Evolutionary conservation across 2,329 filamentous ascomycete species (phyloP).

Genomic region (Zymoseptoria passerinii): DNA sequence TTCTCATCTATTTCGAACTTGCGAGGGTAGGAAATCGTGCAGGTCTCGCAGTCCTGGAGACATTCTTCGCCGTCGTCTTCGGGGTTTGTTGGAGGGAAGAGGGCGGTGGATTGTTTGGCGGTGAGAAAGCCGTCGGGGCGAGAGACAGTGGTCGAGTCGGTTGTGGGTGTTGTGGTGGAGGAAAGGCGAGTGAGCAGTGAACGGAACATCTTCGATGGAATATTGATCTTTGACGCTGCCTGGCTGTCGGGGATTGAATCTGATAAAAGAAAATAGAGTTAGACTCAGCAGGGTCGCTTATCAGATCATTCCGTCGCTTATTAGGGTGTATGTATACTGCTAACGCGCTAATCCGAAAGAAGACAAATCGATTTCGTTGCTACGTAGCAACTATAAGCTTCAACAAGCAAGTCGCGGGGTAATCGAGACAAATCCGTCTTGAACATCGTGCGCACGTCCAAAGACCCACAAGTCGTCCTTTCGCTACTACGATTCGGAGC

Average conservation of each 20-base stretch:
- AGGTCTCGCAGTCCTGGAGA: constrained; percentile 74
- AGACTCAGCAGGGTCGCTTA: too few relatives aligned
- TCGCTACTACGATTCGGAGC: too few relatives aligned
- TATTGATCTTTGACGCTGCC: neutral
- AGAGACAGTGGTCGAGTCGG: constrained; percentile 15
- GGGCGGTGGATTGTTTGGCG: constrained; percentile 39
- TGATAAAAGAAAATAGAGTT: too few relatives aligned
- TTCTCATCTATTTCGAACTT: constrained; percentile 63
- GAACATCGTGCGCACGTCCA: too few relatives aligned
- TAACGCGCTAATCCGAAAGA: too few relatives aligned
- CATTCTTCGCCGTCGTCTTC: constrained; percentile 80
- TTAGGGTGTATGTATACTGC: too few relatives aligned
- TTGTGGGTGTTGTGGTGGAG: constrained; percentile 16
- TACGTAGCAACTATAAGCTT: too few relatives aligned
- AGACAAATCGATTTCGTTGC: too few relatives aligned
- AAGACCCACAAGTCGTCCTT: too few relatives aligned
- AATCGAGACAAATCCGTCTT: too few relatives aligned
- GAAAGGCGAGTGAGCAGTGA: constrained; percentile 12
- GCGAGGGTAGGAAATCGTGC: constrained; percentile 70
- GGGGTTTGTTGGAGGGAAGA: constrained; percentile 72
- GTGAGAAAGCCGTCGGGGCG: constrained; percentile 38
- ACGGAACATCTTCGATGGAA: constrained; percentile 9
- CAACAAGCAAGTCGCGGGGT: too few relatives aligned
- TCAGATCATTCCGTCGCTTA: too few relatives aligned
- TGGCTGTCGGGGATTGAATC: neutral